phyloP scores from a whole-genome alignment of 306 rosid species.

The Cicer cuneatum region DNA sequence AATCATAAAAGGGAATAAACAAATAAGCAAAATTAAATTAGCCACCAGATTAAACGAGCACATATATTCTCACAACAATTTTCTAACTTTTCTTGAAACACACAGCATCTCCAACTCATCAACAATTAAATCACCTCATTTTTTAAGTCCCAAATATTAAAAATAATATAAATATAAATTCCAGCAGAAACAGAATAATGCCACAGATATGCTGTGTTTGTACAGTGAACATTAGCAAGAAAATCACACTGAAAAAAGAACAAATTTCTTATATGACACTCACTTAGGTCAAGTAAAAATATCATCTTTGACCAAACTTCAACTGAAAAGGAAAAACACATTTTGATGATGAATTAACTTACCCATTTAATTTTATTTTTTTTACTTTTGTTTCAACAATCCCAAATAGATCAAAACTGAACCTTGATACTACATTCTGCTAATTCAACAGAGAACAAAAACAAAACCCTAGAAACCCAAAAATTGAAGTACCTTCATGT shows the following conservation, averaged over 20 bases:
- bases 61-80: conserved; percentile 48
- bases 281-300: conserved; percentile 41
- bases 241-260: conserved; percentile 44
- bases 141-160: conserved; percentile 23
- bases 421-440: conserved; percentile 14
- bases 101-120: conserved; percentile 69
- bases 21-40: conserved; percentile 37
- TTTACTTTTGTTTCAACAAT: conserved; percentile 21
- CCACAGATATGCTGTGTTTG: conserved; percentile 43
- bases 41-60: conserved; percentile 49
- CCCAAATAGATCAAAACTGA: conserved; percentile 43
- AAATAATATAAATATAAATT: conserved; percentile 34
- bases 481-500: conserved; percentile 72
- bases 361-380: conserved; percentile 6
- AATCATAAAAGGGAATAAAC: conserved; percentile 14
- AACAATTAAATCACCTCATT: conserved; percentile 60
- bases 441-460: neutral
- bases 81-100: conserved; percentile 52
- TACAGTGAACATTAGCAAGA: conserved; percentile 42
- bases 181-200: conserved; percentile 35
- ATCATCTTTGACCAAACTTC: conserved; percentile 40
- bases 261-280: conserved; percentile 38
- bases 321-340: conserved; percentile 17
- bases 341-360: conserved; percentile 15
- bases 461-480: conserved; percentile 30